These are phyloP conservation scores for Pochonia chlamydosporia DNA, from an alignment of 2,329 filamentous ascomycete genomes.

Conservation along the genomic window DNA sequence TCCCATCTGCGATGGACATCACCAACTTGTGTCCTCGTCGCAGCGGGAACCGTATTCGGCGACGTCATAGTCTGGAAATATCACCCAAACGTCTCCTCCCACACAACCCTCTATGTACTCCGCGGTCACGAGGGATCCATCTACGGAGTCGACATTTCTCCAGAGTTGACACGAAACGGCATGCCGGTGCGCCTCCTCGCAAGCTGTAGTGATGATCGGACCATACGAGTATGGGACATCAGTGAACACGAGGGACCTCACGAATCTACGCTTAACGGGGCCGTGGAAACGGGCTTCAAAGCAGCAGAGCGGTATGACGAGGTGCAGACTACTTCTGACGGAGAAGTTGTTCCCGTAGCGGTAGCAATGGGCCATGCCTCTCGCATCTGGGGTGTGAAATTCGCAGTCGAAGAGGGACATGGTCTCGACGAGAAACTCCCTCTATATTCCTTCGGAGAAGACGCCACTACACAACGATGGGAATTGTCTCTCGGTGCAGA, in stretches of 20 bases:
- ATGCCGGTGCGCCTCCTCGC: conserved; percentile 59
- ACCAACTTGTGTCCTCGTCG: conserved; percentile 59
- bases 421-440: conserved; percentile 10
- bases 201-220: conserved; percentile 93
- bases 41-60: conserved; percentile 88
- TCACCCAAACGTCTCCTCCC: conserved; percentile 22
- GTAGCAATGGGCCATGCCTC: conserved; percentile 81
- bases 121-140: conserved; percentile 84
- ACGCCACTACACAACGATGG: conserved; percentile 74
- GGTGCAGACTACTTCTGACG: conserved; percentile 5
- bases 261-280: background rate
- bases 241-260: conserved; percentile 36
- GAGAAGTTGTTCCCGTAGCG: conserved; percentile 46
- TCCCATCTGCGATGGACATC: conserved; percentile 65
- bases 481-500: conserved; percentile 12
- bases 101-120: conserved; percentile 44
- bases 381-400: conserved; percentile 82
- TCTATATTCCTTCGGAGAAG: conserved; percentile 78
- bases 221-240: conserved; percentile 83
- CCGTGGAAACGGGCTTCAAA: conserved; percentile 57
- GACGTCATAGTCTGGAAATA: conserved; percentile 89
- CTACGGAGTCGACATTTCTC: conserved; percentile 80
- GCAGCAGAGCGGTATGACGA: conserved; percentile 19
- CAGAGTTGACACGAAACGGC: conserved; percentile 35
- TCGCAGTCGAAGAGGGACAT: conserved; percentile 35